Percentiles rank a stretch among this genome's conserved stretches.
These are phyloP conservation scores for Aspergillus jensenii DNA, from an alignment of 2,329 filamentous ascomycete species.

Conservation along the genomic window DNA sequence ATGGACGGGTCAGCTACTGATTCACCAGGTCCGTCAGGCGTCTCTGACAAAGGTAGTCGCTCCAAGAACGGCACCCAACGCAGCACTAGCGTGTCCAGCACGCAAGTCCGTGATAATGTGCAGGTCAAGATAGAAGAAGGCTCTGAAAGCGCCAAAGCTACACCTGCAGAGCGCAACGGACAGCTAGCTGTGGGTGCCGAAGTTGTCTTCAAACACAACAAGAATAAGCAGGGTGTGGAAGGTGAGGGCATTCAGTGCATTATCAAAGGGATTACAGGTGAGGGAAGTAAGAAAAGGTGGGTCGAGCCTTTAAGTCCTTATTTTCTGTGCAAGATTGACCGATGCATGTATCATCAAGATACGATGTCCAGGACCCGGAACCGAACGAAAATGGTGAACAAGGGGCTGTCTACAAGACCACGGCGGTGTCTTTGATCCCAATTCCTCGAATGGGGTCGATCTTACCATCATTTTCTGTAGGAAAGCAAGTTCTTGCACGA, in stretches of 20 bases:
- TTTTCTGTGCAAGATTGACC: conserved; percentile 14
- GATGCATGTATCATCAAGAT: conserved; percentile 45
- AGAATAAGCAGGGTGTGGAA: conserved; percentile 52
- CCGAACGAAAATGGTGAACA: conserved; percentile 69
- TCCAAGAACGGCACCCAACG: conserved; percentile 42
- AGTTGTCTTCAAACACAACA: conserved; percentile 53
- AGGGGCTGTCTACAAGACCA: conserved; percentile 63
- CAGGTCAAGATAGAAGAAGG: conserved; percentile 47
- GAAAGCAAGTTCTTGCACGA: conserved; percentile 72
- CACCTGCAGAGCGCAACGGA: conserved; percentile 45
- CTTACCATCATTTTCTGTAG: conserved; percentile 61
- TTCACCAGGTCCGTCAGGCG: conserved; percentile 45
- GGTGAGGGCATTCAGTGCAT: conserved; percentile 69
- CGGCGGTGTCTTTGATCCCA: conserved; percentile 72
- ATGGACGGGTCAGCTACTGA: conserved; percentile 45
- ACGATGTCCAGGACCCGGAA: conserved; percentile 78
- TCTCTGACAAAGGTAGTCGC: conserved; percentile 44
- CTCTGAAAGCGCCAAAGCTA: conserved; percentile 42
- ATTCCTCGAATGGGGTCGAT: conserved; percentile 64
- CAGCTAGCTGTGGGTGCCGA: conserved; percentile 48
- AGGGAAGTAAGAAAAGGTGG: conserved; percentile 67
- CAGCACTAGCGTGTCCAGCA: conserved; percentile 45
- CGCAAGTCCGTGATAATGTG: conserved; percentile 35
- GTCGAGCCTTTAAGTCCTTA: conserved; percentile 13
- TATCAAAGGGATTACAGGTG: conserved; percentile 71